Percentiles rank a stretch among this genome's conserved stretches.
phyloP scores from a whole-genome alignment of 176 grass and related monocot genomes.

The Juncus inflexus region DNA sequence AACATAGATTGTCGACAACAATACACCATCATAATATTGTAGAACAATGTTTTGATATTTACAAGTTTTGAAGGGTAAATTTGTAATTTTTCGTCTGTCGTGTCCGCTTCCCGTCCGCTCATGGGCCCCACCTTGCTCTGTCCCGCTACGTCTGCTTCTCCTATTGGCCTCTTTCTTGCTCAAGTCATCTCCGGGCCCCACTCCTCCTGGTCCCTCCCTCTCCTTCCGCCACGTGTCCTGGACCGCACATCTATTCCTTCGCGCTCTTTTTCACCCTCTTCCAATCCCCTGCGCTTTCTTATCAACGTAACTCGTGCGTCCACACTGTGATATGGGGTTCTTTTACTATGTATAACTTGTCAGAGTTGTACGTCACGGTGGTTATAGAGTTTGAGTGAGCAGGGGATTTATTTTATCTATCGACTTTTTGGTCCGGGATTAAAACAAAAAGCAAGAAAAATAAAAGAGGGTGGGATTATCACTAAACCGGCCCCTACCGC shows the following conservation, averaged over 20 bases:
- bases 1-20: too few relatives aligned
- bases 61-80: background rate
- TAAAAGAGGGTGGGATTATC: slow-evolving; percentile 24
- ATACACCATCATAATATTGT: too few relatives aligned
- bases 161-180: slow-evolving; percentile 23
- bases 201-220: slow-evolving; percentile 15
- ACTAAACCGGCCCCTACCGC: slow-evolving; percentile 2
- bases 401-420: too few relatives aligned
- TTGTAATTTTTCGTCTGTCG: background rate
- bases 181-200: slow-evolving; percentile 14
- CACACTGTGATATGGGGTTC: slow-evolving; percentile 1
- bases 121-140: background rate
- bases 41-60: background rate
- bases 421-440: too few relatives aligned
- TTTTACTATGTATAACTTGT: background rate
- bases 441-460: background rate
- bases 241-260: slow-evolving; percentile 16
- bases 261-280: slow-evolving; percentile 22
- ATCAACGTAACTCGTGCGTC: background rate
- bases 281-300: background rate
- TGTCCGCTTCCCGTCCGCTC: slow-evolving; percentile 19
- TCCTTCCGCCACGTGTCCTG: slow-evolving; percentile 19
- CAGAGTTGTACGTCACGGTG: background rate
- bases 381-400: background rate
- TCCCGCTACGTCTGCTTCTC: slow-evolving; percentile 9